Conservation (phyloP, 1,284 basidiomycete genomes). For the Pascua guehoae region DNA sequence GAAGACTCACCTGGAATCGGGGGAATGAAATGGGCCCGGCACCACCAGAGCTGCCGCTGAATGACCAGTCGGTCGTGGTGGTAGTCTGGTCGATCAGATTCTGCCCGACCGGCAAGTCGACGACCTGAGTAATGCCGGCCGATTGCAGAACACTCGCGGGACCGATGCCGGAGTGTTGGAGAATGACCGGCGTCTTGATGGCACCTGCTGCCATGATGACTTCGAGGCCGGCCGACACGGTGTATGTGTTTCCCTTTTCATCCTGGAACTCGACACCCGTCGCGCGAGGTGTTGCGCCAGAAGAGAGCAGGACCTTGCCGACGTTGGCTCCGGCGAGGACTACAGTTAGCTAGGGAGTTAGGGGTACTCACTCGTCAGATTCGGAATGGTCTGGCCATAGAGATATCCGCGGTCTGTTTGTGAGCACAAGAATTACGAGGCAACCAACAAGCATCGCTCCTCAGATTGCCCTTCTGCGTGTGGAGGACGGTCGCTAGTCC, state of each 20-base stretch:
- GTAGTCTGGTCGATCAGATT: constrained; percentile 51
- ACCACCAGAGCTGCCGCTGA: constrained; percentile 20
- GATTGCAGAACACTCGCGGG: constrained; percentile 34
- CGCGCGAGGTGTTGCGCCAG: constrained; percentile 22
- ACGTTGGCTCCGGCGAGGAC: constrained; percentile 35
- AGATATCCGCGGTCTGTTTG: constrained; percentile 35
- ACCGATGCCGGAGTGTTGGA: constrained; percentile 52
- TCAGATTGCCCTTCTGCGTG: constrained; percentile 22
- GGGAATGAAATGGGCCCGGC: constrained; percentile 31
- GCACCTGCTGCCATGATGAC: constrained; percentile 51
- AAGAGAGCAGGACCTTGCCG: constrained; percentile 29
- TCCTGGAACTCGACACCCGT: constrained; percentile 36
- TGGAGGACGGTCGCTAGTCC: constrained; percentile 33
- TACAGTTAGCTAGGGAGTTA: background rate
- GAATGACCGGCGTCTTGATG: constrained; percentile 49
- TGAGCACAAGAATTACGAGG: background rate
- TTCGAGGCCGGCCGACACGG: constrained; percentile 41
- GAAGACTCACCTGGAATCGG: too few species aligned
- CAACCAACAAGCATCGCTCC: constrained; percentile 36
- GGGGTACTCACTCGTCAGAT: constrained; percentile 37
- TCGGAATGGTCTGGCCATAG: constrained; percentile 24
- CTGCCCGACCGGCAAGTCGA: constrained; percentile 46
- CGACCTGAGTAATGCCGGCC: constrained; percentile 34
- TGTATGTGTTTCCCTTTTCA: constrained; percentile 26
- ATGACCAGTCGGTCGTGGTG: constrained; percentile 28